Evolutionary conservation across 495 filamentous ascomycete genomes (phyloP).

Genomic region (Daldinia childiae): DNA sequence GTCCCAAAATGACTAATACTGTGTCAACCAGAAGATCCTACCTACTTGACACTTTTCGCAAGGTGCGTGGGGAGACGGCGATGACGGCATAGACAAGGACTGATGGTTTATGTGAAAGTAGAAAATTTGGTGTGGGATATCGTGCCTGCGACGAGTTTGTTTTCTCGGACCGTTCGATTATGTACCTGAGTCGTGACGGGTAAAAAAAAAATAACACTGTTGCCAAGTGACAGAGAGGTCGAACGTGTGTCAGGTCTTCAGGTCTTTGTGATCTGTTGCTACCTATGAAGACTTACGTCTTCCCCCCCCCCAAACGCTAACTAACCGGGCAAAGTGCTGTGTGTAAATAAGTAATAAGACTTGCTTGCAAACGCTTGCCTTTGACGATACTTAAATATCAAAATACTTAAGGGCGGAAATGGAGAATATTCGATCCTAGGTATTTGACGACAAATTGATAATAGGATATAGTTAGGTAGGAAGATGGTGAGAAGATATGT

Average conservation of each 20-base stretch:
- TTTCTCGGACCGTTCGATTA: conserved; percentile 3
- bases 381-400: conserved; percentile 28
- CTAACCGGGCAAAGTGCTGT: conserved; percentile 3
- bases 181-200: conserved; percentile 5
- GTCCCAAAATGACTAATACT: background rate
- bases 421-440: background rate
- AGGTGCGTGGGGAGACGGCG: background rate
- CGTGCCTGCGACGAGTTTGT: background rate
- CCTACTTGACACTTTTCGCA: conserved; percentile 2
- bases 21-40: background rate
- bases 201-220: conserved; percentile 17
- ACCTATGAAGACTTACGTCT: background rate
- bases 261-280: background rate
- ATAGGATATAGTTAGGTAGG: conserved; percentile 13
- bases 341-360: conserved; percentile 14
- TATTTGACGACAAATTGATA: conserved; percentile 17
- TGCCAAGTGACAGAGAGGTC: conserved; percentile 12
- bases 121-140: conserved; percentile 9
- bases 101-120: background rate
- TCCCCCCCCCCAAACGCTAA: conserved; percentile 8
- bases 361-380: conserved; percentile 17
- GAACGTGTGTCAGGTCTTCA: background rate
- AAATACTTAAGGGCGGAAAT: conserved; percentile 15
- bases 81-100: conserved; percentile 6
- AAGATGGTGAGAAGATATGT: background rate